Percentiles rank a stretch among this genome's conserved stretches.
Conservation (phyloP, 768 basidiomycete species). For the Boletus subcaerulescens region DNA sequence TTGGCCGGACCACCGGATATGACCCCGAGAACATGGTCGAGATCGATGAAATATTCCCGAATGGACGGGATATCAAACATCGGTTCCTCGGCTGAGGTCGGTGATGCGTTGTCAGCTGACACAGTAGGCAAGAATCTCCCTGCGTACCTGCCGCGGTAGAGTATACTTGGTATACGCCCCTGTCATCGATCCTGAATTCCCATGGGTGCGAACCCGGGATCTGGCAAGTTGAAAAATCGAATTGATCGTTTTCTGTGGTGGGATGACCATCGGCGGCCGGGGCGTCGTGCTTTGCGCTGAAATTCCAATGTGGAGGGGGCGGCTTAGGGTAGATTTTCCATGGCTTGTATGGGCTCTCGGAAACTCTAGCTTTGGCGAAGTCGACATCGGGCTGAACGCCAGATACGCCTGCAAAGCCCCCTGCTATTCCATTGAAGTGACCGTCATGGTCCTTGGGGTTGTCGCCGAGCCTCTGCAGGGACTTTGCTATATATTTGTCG, state of each 20-base stretch:
- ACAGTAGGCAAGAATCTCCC: background rate
- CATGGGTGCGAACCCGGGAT: constrained; percentile 68
- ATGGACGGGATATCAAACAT: constrained; percentile 79
- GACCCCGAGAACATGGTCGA: constrained; percentile 86
- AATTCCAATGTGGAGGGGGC: constrained; percentile 96
- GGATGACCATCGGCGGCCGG: constrained; percentile 39
- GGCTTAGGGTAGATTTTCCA: constrained; percentile 94
- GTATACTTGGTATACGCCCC: constrained; percentile 91
- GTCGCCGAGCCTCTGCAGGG: constrained; percentile 90
- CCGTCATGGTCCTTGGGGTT: constrained; percentile 92
- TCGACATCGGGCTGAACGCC: constrained; percentile 66
- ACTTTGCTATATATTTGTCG: constrained; percentile 91
- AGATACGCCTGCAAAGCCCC: constrained; percentile 58
- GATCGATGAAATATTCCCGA: constrained; percentile 93
- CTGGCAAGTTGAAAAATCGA: constrained; percentile 66
- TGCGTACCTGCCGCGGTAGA: constrained; percentile 22
- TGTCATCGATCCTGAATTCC: constrained; percentile 74
- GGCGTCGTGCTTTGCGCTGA: constrained; percentile 51
- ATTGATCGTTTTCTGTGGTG: constrained; percentile 42
- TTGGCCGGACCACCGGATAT: constrained; percentile 96
- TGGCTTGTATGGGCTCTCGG: constrained; percentile 40
- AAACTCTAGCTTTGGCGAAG: constrained; percentile 21
- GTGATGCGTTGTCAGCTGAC: background rate
- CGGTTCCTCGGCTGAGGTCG: constrained; percentile 46
- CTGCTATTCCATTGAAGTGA: constrained; percentile 63